These are phyloP conservation scores for Solanum dulcamara DNA, from an alignment of 257 asterid species.

Conservation along the genomic window DNA sequence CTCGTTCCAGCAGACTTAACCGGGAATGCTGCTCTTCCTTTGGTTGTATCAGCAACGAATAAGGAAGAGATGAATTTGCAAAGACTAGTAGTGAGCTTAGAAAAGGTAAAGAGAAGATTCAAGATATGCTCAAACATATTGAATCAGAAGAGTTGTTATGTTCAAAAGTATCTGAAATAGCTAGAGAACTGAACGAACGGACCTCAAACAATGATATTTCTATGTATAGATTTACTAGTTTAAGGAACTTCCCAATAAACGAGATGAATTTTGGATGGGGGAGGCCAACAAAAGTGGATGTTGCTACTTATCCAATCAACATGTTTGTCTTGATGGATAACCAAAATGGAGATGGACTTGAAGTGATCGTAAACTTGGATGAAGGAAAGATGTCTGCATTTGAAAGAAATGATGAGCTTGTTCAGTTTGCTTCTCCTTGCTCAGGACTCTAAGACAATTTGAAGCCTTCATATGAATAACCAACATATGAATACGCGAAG, in stretches of 20 bases:
- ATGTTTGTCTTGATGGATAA: not conserved
- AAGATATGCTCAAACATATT: not conserved
- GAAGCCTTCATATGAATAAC: not conserved
- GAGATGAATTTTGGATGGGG: constrained; percentile 6
- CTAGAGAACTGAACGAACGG: not conserved
- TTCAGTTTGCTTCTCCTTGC: not conserved
- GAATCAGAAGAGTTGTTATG: not conserved
- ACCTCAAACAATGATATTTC: not conserved
- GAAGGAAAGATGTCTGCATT: not conserved
- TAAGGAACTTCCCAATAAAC: not conserved
- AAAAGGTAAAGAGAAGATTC: not conserved
- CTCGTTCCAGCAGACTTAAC: not conserved
- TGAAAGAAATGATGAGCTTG: not conserved
- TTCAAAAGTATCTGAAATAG: not conserved
- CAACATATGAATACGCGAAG: not conserved
- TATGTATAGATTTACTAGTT: not conserved
- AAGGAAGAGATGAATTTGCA: not conserved
- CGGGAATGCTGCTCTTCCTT: not conserved
- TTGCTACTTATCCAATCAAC: not conserved
- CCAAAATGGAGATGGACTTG: not conserved
- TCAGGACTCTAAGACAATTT: not conserved
- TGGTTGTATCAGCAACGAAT: not conserved
- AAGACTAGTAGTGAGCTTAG: not conserved
- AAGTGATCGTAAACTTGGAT: not conserved
- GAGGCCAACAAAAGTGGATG: not conserved